A percentile compares a stretch with the other conserved stretches of the same genome.
phyloP scores from a whole-genome alignment of 2,329 filamentous ascomycete genomes.

The Ilyonectria robusta region DNA sequence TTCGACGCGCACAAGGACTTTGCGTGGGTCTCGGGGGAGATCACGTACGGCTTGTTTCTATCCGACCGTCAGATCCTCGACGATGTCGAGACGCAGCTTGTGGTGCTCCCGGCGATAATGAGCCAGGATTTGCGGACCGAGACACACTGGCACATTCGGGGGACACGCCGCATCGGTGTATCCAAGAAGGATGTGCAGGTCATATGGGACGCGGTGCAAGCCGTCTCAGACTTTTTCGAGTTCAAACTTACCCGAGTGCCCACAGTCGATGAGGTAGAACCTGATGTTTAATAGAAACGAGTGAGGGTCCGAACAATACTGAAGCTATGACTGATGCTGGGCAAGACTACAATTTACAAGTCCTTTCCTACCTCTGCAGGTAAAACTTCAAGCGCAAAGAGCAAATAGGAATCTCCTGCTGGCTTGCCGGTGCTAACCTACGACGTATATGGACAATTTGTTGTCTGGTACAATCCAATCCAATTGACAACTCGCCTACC shows the following conservation, averaged over 20 bases:
- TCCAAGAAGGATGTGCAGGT: constrained; percentile 45
- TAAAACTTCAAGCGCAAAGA: too few species aligned
- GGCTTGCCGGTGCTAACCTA: too few species aligned
- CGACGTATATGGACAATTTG: too few species aligned
- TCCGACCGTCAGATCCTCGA: constrained; percentile 69
- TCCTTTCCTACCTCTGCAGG: too few species aligned
- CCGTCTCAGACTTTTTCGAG: constrained; percentile 46
- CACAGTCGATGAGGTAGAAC: constrained; percentile 49
- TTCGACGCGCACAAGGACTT: constrained; percentile 57
- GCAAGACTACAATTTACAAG: too few species aligned
- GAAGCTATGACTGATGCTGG: too few species aligned
- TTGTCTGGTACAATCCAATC: too few species aligned
- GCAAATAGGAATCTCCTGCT: too few species aligned
- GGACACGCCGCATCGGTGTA: constrained; percentile 47
- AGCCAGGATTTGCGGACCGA: constrained; percentile 68
- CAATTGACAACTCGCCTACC: too few species aligned
- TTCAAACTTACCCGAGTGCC: constrained; percentile 44
- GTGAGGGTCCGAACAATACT: too few species aligned
- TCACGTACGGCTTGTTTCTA: constrained; percentile 72
- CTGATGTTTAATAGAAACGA: constrained; percentile 38
- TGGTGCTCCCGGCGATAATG: constrained; percentile 69
- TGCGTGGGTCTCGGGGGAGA: constrained; percentile 66
- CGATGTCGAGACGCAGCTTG: constrained; percentile 68
- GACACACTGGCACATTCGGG: constrained; percentile 66
- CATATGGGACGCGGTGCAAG: constrained; percentile 44